Evolutionary conservation across 2,329 filamentous ascomycete genomes (phyloP).

Genomic region (Parastagonospora avenae): DNA sequence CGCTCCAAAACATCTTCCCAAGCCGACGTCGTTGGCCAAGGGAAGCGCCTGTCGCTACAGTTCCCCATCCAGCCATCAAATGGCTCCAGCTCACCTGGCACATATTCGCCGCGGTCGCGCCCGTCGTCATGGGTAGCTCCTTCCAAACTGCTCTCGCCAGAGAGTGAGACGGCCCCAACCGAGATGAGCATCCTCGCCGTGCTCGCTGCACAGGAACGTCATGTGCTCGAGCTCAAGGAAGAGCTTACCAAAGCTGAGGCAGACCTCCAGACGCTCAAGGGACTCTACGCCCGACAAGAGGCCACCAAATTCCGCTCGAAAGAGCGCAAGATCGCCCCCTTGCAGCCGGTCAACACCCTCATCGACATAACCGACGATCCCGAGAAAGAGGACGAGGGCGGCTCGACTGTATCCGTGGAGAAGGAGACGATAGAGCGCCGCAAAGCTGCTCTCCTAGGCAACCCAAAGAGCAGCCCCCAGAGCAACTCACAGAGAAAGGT

Average conservation of each 20-base stretch:
- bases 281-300: slow-evolving; percentile 80
- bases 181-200: slow-evolving; percentile 73
- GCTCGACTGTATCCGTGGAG: slow-evolving; percentile 51
- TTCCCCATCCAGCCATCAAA: slow-evolving; percentile 54
- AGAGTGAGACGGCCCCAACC: slow-evolving; percentile 28
- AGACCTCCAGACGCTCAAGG: slow-evolving; percentile 78
- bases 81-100: slow-evolving; percentile 35
- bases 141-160: slow-evolving; percentile 35
- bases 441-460: slow-evolving; percentile 65
- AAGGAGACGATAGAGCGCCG: slow-evolving; percentile 71
- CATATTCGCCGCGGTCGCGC: slow-evolving; percentile 40
- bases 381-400: slow-evolving; percentile 53
- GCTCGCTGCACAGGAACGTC: slow-evolving; percentile 88
- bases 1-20: slow-evolving; percentile 44
- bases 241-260: slow-evolving; percentile 83
- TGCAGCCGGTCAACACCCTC: slow-evolving; percentile 59
- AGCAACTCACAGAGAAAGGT: slow-evolving; percentile 55
- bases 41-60: slow-evolving; percentile 55
- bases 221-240: slow-evolving; percentile 87
- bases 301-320: slow-evolving; percentile 75
- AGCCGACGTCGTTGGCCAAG: slow-evolving; percentile 40
- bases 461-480: slow-evolving; percentile 43
- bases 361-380: slow-evolving; percentile 34
- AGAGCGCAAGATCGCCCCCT: slow-evolving; percentile 58
- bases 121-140: slow-evolving; percentile 47